Evolutionary conservation across 345 rosid species (phyloP).

Genomic region (Eucalyptus victrix): DNA sequence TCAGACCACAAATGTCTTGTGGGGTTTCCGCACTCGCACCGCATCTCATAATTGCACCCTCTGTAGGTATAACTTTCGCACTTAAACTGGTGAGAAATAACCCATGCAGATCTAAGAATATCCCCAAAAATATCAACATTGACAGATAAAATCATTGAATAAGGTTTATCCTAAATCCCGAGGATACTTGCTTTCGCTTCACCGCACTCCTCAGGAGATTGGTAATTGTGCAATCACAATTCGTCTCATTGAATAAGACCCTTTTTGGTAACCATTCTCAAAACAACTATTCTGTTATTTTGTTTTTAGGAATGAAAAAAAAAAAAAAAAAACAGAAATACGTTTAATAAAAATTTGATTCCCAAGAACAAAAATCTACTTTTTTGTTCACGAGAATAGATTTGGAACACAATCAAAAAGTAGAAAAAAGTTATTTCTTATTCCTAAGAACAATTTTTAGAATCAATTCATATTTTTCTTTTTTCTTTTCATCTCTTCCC

Average conservation of each 20-base stretch:
- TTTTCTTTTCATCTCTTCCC: no score
- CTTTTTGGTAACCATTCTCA: no score
- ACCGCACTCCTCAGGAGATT: not conserved
- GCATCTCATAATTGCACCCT: not conserved
- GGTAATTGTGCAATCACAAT: not conserved
- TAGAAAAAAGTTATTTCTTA: no score
- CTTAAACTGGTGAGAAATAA: not conserved
- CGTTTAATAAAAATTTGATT: no score
- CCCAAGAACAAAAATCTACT: accelerated
- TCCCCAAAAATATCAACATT: not conserved
- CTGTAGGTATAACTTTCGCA: not conserved
- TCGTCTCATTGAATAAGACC: not conserved
- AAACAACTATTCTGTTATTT: accelerated
- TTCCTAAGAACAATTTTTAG: accelerated
- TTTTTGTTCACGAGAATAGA: no score
- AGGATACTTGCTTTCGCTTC: not conserved
- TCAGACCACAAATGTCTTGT: not conserved
- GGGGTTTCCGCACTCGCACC: not conserved
- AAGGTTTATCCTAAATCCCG: not conserved
- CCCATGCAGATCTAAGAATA: not conserved
- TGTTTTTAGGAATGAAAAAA: accelerated
- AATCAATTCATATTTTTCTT: no score
- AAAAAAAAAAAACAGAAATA: no score
- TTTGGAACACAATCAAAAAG: no score
- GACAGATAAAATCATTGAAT: not conserved